A percentile compares a stretch with the other conserved stretches of the same genome.
Conservation (phyloP, 1,284 basidiomycete species). For the Cryptococcus floricola region DNA sequence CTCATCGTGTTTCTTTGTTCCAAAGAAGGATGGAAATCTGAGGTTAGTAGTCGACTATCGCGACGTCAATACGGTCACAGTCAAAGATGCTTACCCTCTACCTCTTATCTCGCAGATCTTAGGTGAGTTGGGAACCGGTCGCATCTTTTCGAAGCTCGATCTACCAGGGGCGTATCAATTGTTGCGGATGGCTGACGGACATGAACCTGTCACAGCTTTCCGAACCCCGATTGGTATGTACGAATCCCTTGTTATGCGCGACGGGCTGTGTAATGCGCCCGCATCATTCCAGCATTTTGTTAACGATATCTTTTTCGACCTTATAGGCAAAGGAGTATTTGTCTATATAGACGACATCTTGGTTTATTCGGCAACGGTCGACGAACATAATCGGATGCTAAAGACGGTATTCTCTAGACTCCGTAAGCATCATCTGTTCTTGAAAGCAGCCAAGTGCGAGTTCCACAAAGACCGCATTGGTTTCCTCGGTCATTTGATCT, state of each 20-base stretch:
- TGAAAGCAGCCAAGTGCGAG: conserved; percentile 50
- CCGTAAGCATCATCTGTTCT: conserved; percentile 33
- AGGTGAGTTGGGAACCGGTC: neutral
- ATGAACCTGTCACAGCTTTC: conserved; percentile 18
- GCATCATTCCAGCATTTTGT: conserved; percentile 17
- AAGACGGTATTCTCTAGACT: neutral
- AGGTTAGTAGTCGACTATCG: conserved; percentile 20
- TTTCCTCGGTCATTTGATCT: conserved; percentile 52
- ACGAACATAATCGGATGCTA: conserved; percentile 30
- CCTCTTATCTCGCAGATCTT: conserved; percentile 12
- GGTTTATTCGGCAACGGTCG: conserved; percentile 31
- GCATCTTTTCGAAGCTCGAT: no score
- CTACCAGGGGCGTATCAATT: no score
- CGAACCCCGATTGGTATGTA: conserved; percentile 18
- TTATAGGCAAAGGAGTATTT: conserved; percentile 16
- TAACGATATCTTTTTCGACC: conserved; percentile 18
- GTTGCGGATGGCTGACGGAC: conserved; percentile 11
- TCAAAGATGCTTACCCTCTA: conserved; percentile 16
- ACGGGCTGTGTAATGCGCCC: conserved; percentile 20
- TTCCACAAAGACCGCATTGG: conserved; percentile 27
- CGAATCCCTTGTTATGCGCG: conserved; percentile 15
- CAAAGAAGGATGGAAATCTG: conserved; percentile 7
- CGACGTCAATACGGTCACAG: conserved; percentile 10
- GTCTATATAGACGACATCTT: conserved; percentile 48
- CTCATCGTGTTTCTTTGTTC: conserved; percentile 17